These are phyloP conservation scores for Penicillium tannophilum DNA, from an alignment of 495 filamentous ascomycete species.

Conservation along the genomic window DNA sequence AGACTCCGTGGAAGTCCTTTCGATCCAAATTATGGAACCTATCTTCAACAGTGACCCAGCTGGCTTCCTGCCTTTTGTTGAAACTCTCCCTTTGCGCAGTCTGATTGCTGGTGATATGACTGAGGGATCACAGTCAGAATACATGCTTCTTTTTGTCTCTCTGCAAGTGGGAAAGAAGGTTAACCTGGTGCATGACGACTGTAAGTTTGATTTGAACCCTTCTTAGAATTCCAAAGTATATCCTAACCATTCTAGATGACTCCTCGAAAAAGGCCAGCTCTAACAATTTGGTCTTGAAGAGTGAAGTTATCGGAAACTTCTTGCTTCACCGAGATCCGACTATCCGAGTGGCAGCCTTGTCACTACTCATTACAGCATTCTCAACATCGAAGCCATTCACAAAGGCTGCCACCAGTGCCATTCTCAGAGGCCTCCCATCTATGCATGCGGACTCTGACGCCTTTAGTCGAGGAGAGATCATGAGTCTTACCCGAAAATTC, in stretches of 20 bases:
- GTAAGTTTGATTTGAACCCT: conserved; percentile 45
- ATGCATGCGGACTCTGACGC: conserved; percentile 84
- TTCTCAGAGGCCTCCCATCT: conserved; percentile 61
- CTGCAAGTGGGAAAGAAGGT: conserved; percentile 79
- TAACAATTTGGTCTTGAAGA: conserved; percentile 39
- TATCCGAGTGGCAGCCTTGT: conserved; percentile 73
- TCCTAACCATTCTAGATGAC: conserved; percentile 24
- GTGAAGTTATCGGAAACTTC: conserved; percentile 44
- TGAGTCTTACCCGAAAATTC: conserved; percentile 66
- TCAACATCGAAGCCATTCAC: conserved; percentile 72
- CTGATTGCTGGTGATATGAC: conserved; percentile 44
- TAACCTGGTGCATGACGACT: conserved; percentile 72
- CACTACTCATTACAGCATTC: conserved; percentile 69
- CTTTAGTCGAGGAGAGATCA: conserved; percentile 74
- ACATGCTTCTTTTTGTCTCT: conserved; percentile 64
- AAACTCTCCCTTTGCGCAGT: conserved; percentile 42
- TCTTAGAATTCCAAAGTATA: neutral
- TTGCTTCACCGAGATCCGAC: conserved; percentile 65
- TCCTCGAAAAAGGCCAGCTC: conserved; percentile 23
- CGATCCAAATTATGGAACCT: conserved; percentile 70
- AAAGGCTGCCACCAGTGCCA: conserved; percentile 53
- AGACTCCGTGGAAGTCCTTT: conserved; percentile 64
- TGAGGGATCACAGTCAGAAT: conserved; percentile 50
- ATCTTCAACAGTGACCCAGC: conserved; percentile 62
- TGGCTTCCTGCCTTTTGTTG: conserved; percentile 59